Conservation (phyloP, 371 early-diverging fungal species). For the Syncephalastrum contaminatum region DNA sequence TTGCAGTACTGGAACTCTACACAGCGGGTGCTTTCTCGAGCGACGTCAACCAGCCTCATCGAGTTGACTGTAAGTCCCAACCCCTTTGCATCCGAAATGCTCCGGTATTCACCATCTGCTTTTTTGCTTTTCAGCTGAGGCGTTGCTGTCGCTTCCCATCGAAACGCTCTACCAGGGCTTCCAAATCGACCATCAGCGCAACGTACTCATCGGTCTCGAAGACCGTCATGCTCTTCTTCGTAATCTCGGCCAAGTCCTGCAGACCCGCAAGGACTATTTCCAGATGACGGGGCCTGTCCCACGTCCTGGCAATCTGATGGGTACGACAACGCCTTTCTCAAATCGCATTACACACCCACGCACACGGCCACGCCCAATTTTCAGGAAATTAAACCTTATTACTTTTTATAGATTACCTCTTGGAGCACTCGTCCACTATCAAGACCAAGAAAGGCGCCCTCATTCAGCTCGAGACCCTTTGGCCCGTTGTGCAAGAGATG, state of each 20-base stretch:
- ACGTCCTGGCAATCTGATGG: conserved; percentile 85
- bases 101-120: no score
- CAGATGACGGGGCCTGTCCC: conserved; percentile 40
- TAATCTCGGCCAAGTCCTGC: conserved; percentile 58
- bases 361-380: neutral
- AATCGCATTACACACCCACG: conserved; percentile 1
- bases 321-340: conserved; percentile 32
- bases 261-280: conserved; percentile 44
- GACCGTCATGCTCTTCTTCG: conserved; percentile 75
- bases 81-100: neutral
- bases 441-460: conserved; percentile 46
- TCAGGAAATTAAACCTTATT: neutral
- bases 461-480: conserved; percentile 69
- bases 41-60: conserved; percentile 60
- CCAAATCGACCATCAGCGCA: conserved; percentile 66
- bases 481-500: conserved; percentile 74
- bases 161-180: conserved; percentile 63
- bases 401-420: conserved; percentile 31
- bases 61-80: conserved; percentile 67
- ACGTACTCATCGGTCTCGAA: conserved; percentile 77
- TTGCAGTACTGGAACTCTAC: conserved; percentile 87
- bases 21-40: conserved; percentile 75
- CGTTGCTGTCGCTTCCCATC: conserved; percentile 53
- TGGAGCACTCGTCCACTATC: conserved; percentile 39
- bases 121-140: conserved; percentile 34